Evolutionary conservation across 805 yeast genomes (phyloP), one percentile per base, ranked within the genome.

Genomic region (Candida coleopterorum): DNA sequence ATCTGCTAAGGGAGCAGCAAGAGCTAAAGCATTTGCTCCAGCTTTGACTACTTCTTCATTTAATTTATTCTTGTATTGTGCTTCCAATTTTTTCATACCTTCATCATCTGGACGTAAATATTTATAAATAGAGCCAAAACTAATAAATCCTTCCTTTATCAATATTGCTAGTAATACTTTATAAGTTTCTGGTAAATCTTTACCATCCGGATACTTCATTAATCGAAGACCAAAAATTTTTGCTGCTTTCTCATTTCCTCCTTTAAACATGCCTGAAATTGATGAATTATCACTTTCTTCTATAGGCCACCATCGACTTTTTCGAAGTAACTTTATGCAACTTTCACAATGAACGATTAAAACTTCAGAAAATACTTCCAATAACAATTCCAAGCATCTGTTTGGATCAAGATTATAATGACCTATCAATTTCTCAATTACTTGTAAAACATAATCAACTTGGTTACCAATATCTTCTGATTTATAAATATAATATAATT

Each of bases 1-100:
- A 25, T 76, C 79, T 3, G 71, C 67, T 25, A 89, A 64, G 0
- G 96, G 95, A 8, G 93, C 93, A 5, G 96, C 96, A 47, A 88
- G 55, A 0, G 97, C 93, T 33, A 89, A 61, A 0, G 95, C 95
- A 43, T 82, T 85, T 0, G 85, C 81, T 17, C 75, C 71, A 0
- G 89, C 81, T 42, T 68, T 65, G 47, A 70, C 66, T 0, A 84
- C 75, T 40, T 77, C 72, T 9, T 75, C 75, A 11, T 79, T 78
- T 39, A 70, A 47, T 8, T 69, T 64, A 21, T 62, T 59, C 25
- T 73, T 69, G 51, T 76, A 72, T 4, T 53, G 50, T 1, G 58
- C 59, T 25, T 77, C 70, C 20, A 77, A 60, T 8, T 48, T 47
- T 0, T 48, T 47, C 64, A 83, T 64, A 3, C 58, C 70, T 4